Evolutionary conservation across 345 rosid genomes (phyloP).

Genomic region (Kernera saxatilis): DNA sequence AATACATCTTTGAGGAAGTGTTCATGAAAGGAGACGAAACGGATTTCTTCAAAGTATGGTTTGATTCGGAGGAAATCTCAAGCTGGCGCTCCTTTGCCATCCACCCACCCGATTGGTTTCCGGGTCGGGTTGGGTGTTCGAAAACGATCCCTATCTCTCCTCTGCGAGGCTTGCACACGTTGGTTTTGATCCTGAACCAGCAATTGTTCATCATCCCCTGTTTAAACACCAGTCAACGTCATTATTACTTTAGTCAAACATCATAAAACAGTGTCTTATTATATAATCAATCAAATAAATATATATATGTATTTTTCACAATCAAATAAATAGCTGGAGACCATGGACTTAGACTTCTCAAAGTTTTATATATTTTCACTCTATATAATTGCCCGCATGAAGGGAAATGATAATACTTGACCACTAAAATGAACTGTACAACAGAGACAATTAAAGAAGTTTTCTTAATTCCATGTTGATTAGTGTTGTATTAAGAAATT

Average conservation of each 20-base stretch:
- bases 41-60: conserved; percentile 60
- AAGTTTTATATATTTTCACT: neutral
- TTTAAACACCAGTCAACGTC: conserved; percentile 11
- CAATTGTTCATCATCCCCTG: conserved; percentile 99
- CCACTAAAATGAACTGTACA: conserved; percentile 16
- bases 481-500: neutral
- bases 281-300: neutral
- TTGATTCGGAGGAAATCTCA: conserved; percentile 48
- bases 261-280: neutral
- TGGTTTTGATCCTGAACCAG: conserved; percentile 83
- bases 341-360: neutral
- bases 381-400: conserved; percentile 11
- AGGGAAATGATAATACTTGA: neutral
- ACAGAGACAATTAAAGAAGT: conserved; percentile 1
- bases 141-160: conserved; percentile 93
- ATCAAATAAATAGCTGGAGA: conserved; percentile 9
- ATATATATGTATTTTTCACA: too few species aligned
- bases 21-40: conserved; percentile 91
- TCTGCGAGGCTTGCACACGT: conserved; percentile 66
- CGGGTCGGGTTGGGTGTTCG: conserved; percentile 92
- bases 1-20: conserved; percentile 52
- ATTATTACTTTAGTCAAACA: neutral
- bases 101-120: conserved; percentile 96
- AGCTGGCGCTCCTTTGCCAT: conserved; percentile 85
- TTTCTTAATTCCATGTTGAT: neutral